Evolutionary conservation across 202 grass and related monocot species (phyloP).

Genomic region (Zizania palustris): DNA sequence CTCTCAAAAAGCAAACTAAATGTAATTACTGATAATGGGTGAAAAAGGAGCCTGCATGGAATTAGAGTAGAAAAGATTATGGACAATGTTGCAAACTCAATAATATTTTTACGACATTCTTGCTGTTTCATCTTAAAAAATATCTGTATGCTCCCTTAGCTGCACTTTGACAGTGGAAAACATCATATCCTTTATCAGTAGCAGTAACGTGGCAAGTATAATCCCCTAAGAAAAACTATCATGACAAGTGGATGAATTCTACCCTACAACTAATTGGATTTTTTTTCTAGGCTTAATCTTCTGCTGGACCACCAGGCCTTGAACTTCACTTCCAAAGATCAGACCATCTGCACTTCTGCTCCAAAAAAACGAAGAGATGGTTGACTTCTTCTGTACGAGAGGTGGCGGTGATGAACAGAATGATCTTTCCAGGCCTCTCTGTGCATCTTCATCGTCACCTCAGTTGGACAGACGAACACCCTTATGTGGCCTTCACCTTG

Average conservation of each 20-base stretch:
- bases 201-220: neutral
- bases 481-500: slow-evolving; percentile 58
- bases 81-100: neutral
- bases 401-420: neutral
- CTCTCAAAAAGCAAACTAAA: slow-evolving; percentile 13
- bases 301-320: neutral
- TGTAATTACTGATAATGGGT: neutral
- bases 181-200: neutral
- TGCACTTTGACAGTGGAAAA: neutral
- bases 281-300: slow-evolving; percentile 13
- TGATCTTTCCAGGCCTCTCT: neutral
- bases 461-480: neutral
- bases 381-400: neutral
- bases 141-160: neutral
- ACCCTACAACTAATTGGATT: slow-evolving; percentile 14
- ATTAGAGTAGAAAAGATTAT: neutral
- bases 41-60: neutral
- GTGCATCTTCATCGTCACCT: neutral
- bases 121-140: too few species aligned
- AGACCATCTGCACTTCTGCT: neutral
- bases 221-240: neutral
- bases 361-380: neutral
- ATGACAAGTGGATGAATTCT: neutral
- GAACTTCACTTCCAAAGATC: slow-evolving; percentile 14
- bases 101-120: neutral